Conservation (phyloP, 257 asterid genomes). For the Fraxinus americana region DNA sequence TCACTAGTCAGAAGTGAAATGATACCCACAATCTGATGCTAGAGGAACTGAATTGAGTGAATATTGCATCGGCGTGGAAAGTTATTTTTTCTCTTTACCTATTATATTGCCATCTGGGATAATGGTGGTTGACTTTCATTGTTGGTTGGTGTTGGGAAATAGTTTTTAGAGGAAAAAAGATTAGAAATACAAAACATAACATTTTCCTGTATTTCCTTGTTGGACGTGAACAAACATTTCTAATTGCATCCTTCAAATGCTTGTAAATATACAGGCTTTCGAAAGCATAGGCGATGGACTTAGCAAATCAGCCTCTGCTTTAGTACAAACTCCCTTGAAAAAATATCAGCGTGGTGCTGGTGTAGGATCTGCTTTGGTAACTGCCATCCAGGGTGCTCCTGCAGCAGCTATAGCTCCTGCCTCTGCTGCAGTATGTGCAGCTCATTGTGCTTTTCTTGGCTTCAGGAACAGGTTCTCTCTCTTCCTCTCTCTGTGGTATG, state of each 20-base stretch:
- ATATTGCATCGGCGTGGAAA: too few relatives aligned
- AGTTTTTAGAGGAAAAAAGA: background rate
- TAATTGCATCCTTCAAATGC: conserved; percentile 16
- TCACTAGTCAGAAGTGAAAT: too few relatives aligned
- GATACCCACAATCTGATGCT: too few relatives aligned
- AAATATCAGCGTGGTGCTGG: conserved; percentile 79
- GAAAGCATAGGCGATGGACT: conserved; percentile 88
- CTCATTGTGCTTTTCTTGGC: conserved; percentile 89
- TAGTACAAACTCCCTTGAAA: conserved; percentile 76
- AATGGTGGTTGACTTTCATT: background rate
- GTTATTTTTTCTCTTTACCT: background rate
- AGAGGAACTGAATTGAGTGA: too few relatives aligned
- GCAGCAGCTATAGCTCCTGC: conserved; percentile 98
- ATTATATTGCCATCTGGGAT: background rate
- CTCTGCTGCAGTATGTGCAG: conserved; percentile 85
- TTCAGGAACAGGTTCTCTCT: conserved; percentile 74
- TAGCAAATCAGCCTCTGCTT: conserved; percentile 84
- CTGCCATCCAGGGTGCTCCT: conserved; percentile 88
- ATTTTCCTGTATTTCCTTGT: background rate
- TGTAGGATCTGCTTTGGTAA: conserved; percentile 77
- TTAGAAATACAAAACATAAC: background rate
- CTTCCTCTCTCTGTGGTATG: background rate
- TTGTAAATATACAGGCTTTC: conserved; percentile 62
- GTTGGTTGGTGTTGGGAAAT: background rate
- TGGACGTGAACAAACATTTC: background rate